Base-by-base conservation (phyloP, 1,284 basidiomycete genomes). In the Cutaneotrichosporon curvatum region DNA sequence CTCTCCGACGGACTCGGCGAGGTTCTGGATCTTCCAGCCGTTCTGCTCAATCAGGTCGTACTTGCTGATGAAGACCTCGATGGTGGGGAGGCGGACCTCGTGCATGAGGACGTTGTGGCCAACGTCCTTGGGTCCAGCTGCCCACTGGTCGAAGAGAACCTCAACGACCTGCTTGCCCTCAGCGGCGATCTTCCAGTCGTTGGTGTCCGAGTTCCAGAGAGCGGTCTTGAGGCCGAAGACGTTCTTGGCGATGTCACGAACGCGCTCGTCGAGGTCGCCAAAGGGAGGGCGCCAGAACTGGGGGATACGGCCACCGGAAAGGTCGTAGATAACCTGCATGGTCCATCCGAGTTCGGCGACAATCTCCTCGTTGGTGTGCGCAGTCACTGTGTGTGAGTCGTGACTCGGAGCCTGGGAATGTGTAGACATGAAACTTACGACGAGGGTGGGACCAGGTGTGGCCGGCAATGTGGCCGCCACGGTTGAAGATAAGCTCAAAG, bases 31-130 rank as follows among this genome's bases (percentile, higher is more conserved):
- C 37, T 76, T 76, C 87, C 87, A 91, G 25, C 80, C 81, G 52
- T 81, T 81, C 12, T 73, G 53, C 45, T 74, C 71, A 62, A 89
- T 81, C 36, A 79, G 51, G 4, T 83, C 80, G 66, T 78, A 90
- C 12, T 79, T 68, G 43, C 75, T 70, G 12, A 85, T 82, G 73
- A 89, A 92, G 7, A 79, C 78, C 38, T 76, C 63, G 33, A 88
- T 80, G 19, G 83, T 76, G 48, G 74, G 61, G 38, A 78, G 71
- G 16, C 75, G 78, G n/a, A 84, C 71, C 68, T 91, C 89, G 70
- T 94, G 89, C 70, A 91, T 84, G 53, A 92, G 77, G 50, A 87
- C 76, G 57, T 90, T 77, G 16, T 90, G 76, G 30, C 88, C 88
- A 9, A 83, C 81, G 10, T 65, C 69, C 64, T 87, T 85, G 40